Base-by-base conservation (phyloP, 305 asterid species). In the Fraxinus platypoda region DNA sequence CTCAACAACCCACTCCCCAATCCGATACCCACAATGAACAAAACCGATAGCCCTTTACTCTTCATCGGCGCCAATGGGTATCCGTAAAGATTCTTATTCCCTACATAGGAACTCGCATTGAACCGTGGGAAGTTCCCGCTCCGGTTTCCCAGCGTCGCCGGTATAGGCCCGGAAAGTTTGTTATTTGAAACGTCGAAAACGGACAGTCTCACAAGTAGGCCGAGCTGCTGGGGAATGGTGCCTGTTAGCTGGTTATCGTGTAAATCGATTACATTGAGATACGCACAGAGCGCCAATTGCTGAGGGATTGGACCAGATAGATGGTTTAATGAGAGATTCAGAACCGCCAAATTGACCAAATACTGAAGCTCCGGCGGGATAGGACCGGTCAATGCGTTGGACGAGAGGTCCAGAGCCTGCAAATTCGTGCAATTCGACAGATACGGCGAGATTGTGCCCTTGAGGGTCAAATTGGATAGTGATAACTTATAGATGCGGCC, bases 1-100 rank as follows among this genome's bases (percentile, higher is more conserved):
- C 99, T 96, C 59, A 90, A 74, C 17, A 96, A 84, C 85, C 99
- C 99, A 78, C 99, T 96, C 8, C 98, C 98, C 34, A 96, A 90
- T 75, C 99, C 99, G 91, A 96, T 96, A 87, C 98, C 99, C 13
- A 96, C 99, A 35, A 96, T 94, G 7, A 89, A 90, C 86, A 92
- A 19, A 7, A 94, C 82, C 8, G 98, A 92, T 19, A 96, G 86
- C 75, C 98, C 98, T 78, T 73, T 94, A 34, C 85, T 90, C 82
- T 82, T 94, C 93, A 89, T 89, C 35, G 94, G 92, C 80, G 93
- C 87, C 80, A 94, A 81, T 3, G 99, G 99, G 83, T 89, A 91
- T 38, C 99, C 99, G 76, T 90, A 96, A 3, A 96, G 92, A 46
- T 91, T 95, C 83, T 91, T 92, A 70, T 96, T 96, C 85, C 98